Evolutionary conservation across 2,329 filamentous ascomycete species (phyloP).

Genomic region (Parastagonospora nodorum): DNA sequence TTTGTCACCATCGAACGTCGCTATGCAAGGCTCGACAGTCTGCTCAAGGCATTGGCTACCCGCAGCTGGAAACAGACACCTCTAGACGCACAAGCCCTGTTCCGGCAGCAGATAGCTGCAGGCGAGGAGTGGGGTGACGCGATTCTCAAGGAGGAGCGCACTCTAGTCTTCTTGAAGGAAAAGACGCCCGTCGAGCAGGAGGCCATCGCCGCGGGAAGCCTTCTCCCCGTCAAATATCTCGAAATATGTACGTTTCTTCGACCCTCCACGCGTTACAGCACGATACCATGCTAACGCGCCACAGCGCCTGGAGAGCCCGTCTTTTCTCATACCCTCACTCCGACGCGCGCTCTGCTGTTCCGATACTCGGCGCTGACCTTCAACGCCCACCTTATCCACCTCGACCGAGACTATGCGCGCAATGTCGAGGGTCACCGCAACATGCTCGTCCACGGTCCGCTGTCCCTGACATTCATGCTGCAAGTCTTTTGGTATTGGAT

Average conservation of each 20-base stretch:
- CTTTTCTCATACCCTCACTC: constrained; percentile 65
- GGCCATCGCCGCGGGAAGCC: constrained; percentile 31
- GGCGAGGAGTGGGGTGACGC: constrained; percentile 35
- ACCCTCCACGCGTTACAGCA: background rate
- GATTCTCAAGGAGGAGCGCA: constrained; percentile 62
- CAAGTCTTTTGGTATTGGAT: constrained; percentile 59
- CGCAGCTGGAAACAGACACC: too few relatives aligned
- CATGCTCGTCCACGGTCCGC: constrained; percentile 84
- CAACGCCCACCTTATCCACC: constrained; percentile 91
- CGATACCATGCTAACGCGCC: constrained; percentile 14
- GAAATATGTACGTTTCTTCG: constrained; percentile 28
- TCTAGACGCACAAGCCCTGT: background rate
- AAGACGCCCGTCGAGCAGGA: constrained; percentile 48
- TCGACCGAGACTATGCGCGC: constrained; percentile 73
- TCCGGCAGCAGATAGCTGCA: constrained; percentile 7
- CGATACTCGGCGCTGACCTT: constrained; percentile 84
- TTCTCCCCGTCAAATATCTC: constrained; percentile 44
- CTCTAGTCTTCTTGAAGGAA: constrained; percentile 67
- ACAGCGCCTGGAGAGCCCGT: constrained; percentile 58
- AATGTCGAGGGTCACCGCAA: constrained; percentile 74
- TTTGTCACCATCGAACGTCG: constrained; percentile 65
- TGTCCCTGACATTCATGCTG: constrained; percentile 78
- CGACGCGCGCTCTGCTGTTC: constrained; percentile 76
- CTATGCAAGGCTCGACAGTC: constrained; percentile 42
- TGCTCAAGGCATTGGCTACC: constrained; percentile 13